phyloP scores from a whole-genome alignment of 805 yeast genomes.

The Sungouiozyma intestinalis region DNA sequence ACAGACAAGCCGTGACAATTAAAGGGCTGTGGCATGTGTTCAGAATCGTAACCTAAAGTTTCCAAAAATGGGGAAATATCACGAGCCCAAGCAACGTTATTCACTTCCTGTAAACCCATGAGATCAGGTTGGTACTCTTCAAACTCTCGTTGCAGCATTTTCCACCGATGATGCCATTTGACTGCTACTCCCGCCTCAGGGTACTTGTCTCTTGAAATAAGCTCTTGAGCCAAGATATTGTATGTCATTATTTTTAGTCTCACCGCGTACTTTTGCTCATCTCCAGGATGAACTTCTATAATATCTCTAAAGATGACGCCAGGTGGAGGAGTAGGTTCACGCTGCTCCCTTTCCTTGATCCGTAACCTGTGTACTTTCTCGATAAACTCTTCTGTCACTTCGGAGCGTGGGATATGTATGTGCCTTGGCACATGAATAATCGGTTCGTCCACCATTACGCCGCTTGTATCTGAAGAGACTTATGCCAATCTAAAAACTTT shows the following conservation, averaged over 20 bases:
- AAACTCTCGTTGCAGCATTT: conserved; percentile 54
- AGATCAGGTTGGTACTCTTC: conserved; percentile 59
- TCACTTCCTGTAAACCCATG: conserved; percentile 79
- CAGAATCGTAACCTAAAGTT: conserved; percentile 42
- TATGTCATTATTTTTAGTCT: conserved; percentile 66
- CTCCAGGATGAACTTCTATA: conserved; percentile 2
- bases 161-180: conserved; percentile 66
- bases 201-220: conserved; percentile 65
- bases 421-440: conserved; percentile 1
- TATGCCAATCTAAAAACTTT: no score
- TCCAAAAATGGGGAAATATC: conserved; percentile 52
- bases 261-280: conserved; percentile 36
- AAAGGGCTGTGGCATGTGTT: conserved; percentile 40
- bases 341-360: conserved; percentile 13
- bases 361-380: conserved; percentile 1
- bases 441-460: no score
- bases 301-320: background rate
- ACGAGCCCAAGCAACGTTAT: conserved; percentile 46
- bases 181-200: conserved; percentile 70
- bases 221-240: conserved; percentile 73
- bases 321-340: background rate
- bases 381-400: conserved; percentile 6
- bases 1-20: conserved; percentile 70
- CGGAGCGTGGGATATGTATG: conserved; percentile 2
- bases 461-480: no score